Evolutionary conservation across 352 stramenopile species (phyloP).

Genomic region (Albugo laibachii): DNA sequence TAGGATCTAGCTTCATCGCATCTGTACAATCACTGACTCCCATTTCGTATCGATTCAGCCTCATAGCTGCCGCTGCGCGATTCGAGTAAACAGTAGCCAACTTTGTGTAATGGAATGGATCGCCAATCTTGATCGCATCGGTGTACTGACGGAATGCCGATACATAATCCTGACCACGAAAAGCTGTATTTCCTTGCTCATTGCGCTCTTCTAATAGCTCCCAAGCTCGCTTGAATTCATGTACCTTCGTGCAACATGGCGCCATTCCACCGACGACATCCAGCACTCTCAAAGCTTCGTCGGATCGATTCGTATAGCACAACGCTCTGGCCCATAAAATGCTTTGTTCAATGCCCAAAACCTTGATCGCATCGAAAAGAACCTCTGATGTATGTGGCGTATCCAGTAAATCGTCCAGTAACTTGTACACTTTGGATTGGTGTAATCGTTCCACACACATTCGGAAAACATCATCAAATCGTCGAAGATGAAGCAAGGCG

Average conservation of each 20-base stretch:
- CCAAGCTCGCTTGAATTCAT: slow-evolving; percentile 44
- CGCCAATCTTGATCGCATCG: slow-evolving; percentile 15
- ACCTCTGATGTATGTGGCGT: too few species aligned
- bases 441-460: too few species aligned
- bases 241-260: slow-evolving; percentile 46
- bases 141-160: slow-evolving; percentile 36
- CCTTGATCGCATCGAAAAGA: slow-evolving; percentile 6
- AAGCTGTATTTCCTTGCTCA: slow-evolving; percentile 39
- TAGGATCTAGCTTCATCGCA: slow-evolving; percentile 32
- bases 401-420: too few species aligned
- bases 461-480: too few species aligned
- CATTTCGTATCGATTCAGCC: slow-evolving; percentile 30
- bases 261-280: slow-evolving; percentile 33
- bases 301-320: slow-evolving; percentile 53
- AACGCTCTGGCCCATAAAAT: slow-evolving; percentile 29
- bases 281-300: slow-evolving; percentile 33
- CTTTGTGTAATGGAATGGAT: neutral
- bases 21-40: slow-evolving; percentile 60
- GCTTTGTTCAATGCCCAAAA: slow-evolving; percentile 43
- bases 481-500: too few species aligned
- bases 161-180: slow-evolving; percentile 31
- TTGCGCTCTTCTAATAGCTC: slow-evolving; percentile 48
- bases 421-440: too few species aligned
- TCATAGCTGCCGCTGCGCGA: slow-evolving; percentile 60
- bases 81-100: slow-evolving; percentile 68